A percentile compares a stretch with the other conserved stretches of the same genome.
Conservation (phyloP, 108 stramenopile genomes). For the Parietichytrium sp. region DNA sequence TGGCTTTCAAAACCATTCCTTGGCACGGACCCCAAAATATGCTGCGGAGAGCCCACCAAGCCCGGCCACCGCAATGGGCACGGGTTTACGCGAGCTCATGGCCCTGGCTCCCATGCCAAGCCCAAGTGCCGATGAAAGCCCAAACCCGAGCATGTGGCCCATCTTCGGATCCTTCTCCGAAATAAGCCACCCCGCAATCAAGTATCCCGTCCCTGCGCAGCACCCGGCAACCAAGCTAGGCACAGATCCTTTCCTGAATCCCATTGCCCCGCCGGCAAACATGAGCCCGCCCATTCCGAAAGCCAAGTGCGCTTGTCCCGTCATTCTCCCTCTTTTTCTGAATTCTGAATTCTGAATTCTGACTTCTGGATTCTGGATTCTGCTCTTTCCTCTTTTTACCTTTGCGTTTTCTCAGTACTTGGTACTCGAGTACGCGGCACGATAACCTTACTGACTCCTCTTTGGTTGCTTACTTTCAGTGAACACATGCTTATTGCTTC, state of each 20-base stretch:
- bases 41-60: neutral
- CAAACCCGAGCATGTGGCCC: neutral
- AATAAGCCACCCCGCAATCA: conserved; percentile 20
- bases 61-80: neutral
- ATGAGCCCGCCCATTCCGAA: conserved; percentile 33
- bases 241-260: neutral
- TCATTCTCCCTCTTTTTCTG: too few species aligned
- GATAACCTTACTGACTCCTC: too few species aligned
- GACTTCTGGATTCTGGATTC: too few species aligned
- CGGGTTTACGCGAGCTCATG: neutral
- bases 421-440: too few species aligned
- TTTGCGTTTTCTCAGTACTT: too few species aligned
- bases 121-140: neutral
- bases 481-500: too few species aligned
- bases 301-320: conserved; percentile 20
- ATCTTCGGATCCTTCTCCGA: neutral
- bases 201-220: conserved; percentile 16
- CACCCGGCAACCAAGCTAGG: conserved; percentile 18
- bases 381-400: too few species aligned
- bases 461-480: too few species aligned
- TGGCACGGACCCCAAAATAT: neutral
- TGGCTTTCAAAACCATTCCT: too few species aligned
- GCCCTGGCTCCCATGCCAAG: neutral
- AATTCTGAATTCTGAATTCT: too few species aligned
- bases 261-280: neutral